Evolutionary conservation across 2,329 filamentous ascomycete species (phyloP).

Genomic region (Xylariaceae sp.): DNA sequence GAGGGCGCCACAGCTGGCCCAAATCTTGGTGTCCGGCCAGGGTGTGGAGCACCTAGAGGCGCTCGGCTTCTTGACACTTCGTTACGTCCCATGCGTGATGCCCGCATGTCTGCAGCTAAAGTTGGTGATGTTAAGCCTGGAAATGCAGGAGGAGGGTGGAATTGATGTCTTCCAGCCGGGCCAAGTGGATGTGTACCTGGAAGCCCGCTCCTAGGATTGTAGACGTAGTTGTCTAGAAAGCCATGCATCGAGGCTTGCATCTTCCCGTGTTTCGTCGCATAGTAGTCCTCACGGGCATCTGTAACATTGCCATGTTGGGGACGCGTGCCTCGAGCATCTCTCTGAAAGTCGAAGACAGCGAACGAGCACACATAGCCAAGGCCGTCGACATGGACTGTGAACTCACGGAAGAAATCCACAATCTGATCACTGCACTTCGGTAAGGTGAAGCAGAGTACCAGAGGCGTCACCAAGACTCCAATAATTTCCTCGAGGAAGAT

Average conservation of each 20-base stretch:
- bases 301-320: conserved; percentile 47
- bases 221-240: conserved; percentile 90
- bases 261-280: conserved; percentile 93
- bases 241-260: conserved; percentile 98
- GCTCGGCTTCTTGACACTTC: conserved; percentile 53
- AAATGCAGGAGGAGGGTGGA: conserved; percentile 78
- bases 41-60: conserved; percentile 42
- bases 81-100: conserved; percentile 54
- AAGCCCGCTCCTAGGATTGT: conserved; percentile 72
- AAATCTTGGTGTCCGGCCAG: conserved; percentile 50
- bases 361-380: conserved; percentile 97
- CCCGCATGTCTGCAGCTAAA: conserved; percentile 60
- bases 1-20: conserved; percentile 58
- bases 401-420: conserved; percentile 97
- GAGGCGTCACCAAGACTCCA: conserved; percentile 89
- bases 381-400: conserved; percentile 95
- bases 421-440: conserved; percentile 90
- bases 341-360: conserved; percentile 96
- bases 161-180: conserved; percentile 61
- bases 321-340: conserved; percentile 62
- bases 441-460: conserved; percentile 85
- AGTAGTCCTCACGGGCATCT: conserved; percentile 90
- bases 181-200: conserved; percentile 60
- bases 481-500: conserved; percentile 93
- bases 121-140: conserved; percentile 71